Percentiles rank a stretch among this genome's conserved stretches.
Conservation (phyloP, 2,329 filamentous ascomycete genomes). For the Cadophora sp. region DNA sequence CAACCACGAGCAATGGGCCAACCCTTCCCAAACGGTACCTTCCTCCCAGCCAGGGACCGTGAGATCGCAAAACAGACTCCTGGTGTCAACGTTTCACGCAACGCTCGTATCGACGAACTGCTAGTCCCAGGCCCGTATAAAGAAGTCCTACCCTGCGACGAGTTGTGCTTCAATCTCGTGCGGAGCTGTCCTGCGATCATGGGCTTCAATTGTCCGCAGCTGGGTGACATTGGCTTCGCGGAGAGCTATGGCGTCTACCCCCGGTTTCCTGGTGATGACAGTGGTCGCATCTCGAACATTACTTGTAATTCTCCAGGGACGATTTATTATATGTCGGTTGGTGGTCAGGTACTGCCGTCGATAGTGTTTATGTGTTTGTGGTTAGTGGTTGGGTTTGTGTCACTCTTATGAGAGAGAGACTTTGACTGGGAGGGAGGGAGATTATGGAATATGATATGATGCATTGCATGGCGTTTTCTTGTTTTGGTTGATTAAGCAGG, state of each 20-base stretch:
- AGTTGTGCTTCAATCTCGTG: slow-evolving; percentile 86
- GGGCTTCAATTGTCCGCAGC: slow-evolving; percentile 75
- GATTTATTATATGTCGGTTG: slow-evolving; percentile 57
- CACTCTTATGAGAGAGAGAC: slow-evolving; percentile 30
- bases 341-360: slow-evolving; percentile 61
- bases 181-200: slow-evolving; percentile 82
- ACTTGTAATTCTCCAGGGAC: slow-evolving; percentile 69
- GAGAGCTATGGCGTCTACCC: slow-evolving; percentile 53
- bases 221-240: slow-evolving; percentile 50
- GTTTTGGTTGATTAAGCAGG: slow-evolving; percentile 1
- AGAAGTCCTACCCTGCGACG: slow-evolving; percentile 86
- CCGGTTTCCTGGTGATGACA: slow-evolving; percentile 43
- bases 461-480: slow-evolving; percentile 37
- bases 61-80: slow-evolving; percentile 33
- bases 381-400: slow-evolving; percentile 30
- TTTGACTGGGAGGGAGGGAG: background rate
- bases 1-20: slow-evolving; percentile 75
- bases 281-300: slow-evolving; percentile 37
- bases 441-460: slow-evolving; percentile 25
- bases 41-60: slow-evolving; percentile 51
- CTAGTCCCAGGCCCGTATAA: slow-evolving; percentile 90
- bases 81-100: slow-evolving; percentile 65
- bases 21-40: slow-evolving; percentile 72
- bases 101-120: slow-evolving; percentile 71
- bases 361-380: slow-evolving; percentile 25